Base-by-base conservation (phyloP, 768 basidiomycete genomes). In the Pleurotus pulmonarius region DNA sequence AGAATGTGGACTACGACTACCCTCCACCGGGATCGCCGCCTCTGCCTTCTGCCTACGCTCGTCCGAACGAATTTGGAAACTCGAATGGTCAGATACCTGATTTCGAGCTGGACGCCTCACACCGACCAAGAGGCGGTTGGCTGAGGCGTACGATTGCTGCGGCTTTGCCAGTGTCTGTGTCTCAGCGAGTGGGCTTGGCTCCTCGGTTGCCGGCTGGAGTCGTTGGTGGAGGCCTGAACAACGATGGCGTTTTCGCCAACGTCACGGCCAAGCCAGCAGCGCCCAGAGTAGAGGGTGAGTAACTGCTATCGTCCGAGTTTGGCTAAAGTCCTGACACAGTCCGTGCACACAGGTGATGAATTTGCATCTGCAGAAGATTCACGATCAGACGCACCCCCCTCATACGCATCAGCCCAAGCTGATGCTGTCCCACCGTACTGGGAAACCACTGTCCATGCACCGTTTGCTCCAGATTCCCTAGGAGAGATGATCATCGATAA, bases 401-500 rank as follows among this genome's bases (percentile, higher is more conserved):
- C 95, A 6, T 98, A 99, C 69, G 87, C 92, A 12, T 79, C 85
- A 26, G 97, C 97, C 8, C 87, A 95, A 67, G 86, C 90, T 13
- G 97, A 99, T 70, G 86, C 93, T n/a, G 94, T 94, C 5, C 97
- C 97, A 3, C 91, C 94, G 1, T 99, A 99, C 71, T 98, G 94
- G 86, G 96, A 98, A 62, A 97, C 93, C 1, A 95, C 93, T 2
- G 84, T 98, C n/a, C 92, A 98, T 67, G 87, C 95, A 5, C 94
- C 95, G 7, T 86, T 83, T 60, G 70, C 83, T 13, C 75, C 86
- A 13, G 80, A 83, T 59, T 70, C 75, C 5, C 68, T 83, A 25
- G 88, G 93, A 38, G 88, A 94, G 63, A 86, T 97, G 73, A 83
- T 96, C 63, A 86, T 98, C 65, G 96, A 98, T 62, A 86, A 86